Conservation (phyloP, 2,329 filamentous ascomycete genomes). For the Verticillium albo-atrum region DNA sequence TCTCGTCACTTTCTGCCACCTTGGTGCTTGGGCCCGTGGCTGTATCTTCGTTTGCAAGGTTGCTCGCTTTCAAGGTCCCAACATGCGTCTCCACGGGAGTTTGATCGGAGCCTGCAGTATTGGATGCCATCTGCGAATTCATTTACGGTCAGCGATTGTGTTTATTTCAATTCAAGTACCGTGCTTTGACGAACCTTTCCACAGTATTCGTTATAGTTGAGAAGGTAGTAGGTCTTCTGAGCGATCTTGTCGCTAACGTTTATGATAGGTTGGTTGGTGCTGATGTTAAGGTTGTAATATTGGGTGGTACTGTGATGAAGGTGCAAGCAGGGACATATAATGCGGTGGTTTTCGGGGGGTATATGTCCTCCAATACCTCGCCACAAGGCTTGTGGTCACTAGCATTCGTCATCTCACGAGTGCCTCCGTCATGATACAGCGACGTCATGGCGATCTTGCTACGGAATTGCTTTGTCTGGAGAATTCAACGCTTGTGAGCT, state of each 20-base stretch:
- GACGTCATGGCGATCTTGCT: neutral
- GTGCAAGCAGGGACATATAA: too few species aligned
- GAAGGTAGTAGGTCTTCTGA: neutral
- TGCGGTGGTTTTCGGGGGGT: neutral
- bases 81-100: too few species aligned
- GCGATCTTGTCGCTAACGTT: neutral
- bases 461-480: neutral
- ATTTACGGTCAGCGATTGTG: neutral
- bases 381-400: neutral
- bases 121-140: neutral
- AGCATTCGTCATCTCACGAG: neutral
- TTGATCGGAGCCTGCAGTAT: too few species aligned
- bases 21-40: neutral
- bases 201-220: neutral
- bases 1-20: neutral
- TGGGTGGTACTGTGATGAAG: too few species aligned
- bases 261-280: neutral
- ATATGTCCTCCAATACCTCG: neutral
- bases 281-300: neutral
- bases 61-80: neutral
- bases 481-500: neutral
- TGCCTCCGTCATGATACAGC: neutral
- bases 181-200: neutral
- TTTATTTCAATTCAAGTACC: neutral
- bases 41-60: neutral